Conservation (phyloP, 148 eudicot species). For the Spergularia marina region DNA sequence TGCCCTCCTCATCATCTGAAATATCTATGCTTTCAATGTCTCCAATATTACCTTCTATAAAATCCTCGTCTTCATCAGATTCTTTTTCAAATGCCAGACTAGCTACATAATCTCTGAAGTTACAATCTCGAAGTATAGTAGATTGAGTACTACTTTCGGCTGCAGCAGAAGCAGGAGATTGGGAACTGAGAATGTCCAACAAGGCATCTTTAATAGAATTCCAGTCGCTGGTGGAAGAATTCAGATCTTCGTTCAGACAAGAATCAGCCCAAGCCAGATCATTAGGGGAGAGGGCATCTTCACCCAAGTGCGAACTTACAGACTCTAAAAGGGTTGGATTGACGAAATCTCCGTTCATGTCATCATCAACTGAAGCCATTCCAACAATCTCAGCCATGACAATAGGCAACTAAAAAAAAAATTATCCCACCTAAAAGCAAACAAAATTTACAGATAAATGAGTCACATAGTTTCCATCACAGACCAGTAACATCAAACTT, state of each 20-base stretch:
- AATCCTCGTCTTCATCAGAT: conserved; percentile 28
- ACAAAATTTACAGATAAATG: conserved; percentile 2
- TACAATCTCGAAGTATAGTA: conserved; percentile 16
- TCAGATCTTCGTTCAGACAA: conserved; percentile 44
- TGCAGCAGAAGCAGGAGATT: conserved; percentile 20
- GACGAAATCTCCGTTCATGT: conserved; percentile 30
- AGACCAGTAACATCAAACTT: background rate
- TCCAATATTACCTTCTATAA: conserved; percentile 21
- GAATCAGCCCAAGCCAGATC: conserved; percentile 81
- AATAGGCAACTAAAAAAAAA: background rate
- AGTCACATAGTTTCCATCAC: background rate
- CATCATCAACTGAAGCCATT: conserved; percentile 36
- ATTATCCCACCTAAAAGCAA: conserved; percentile 19
- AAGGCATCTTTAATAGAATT: conserved; percentile 51
- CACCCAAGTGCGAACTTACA: conserved; percentile 21
- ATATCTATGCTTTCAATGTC: conserved; percentile 24
- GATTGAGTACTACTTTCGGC: conserved; percentile 19
- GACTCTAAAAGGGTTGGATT: conserved; percentile 19
- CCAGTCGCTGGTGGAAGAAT: conserved; percentile 38
- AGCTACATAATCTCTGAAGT: conserved; percentile 16
- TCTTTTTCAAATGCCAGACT: conserved; percentile 5
- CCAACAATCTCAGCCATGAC: conserved; percentile 5
- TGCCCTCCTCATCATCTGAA: conserved; percentile 24
- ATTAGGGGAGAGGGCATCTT: conserved; percentile 36
- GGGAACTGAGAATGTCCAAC: conserved; percentile 37